Base-by-base conservation (phyloP, 306 rosid genomes). In the Neltuma alba region DNA sequence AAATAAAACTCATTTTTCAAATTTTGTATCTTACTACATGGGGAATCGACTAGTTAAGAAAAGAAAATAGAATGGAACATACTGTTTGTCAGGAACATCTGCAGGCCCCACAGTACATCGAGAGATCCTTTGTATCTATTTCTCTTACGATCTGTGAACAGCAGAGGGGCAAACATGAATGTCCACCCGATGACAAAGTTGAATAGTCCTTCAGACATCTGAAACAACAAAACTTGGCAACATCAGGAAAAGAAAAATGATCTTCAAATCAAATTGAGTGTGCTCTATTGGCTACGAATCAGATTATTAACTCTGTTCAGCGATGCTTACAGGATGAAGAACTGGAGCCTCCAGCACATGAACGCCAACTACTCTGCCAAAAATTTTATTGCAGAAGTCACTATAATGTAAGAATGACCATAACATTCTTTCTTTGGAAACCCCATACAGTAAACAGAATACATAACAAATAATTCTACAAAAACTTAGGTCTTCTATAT, bases 81-180 rank as follows among this genome's bases (percentile, higher is more conserved):
- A 94, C 98, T 88, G 80, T 92, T 94, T n/a, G 97, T 94, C 58
- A 92, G 95, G 91, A 94, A 92, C 97, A 92, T 88, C 85, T 92
- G 99, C 54, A 91, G 47, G 61, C 93, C 92, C 95, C 94, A 91
- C 23, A 94, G 79, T 79, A 87, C 85, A 71, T 91, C 97, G 3
- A 94, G 83, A 57, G 97, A 91, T 34, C 94, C 88, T 76, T 84
- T 91, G 85, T 79, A 94, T 84, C 91, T 80, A 76, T 91, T 87
- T 82, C 90, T 85, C 82, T 82, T 85, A 25, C 55, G 67, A 82
- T 94, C 97, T 9, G 97, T 91, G 89, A 85, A 91, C 57, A 92
- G 89, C 86, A 92, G 81, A 7, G 99, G 97, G 72, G 93, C 97
- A 83, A 92, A 94, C 97, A 94, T 88, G 74, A 94, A 80, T 4